phyloP scores from a whole-genome alignment of 2,329 filamentous ascomycete genomes.

The Penicillium sp. region DNA sequence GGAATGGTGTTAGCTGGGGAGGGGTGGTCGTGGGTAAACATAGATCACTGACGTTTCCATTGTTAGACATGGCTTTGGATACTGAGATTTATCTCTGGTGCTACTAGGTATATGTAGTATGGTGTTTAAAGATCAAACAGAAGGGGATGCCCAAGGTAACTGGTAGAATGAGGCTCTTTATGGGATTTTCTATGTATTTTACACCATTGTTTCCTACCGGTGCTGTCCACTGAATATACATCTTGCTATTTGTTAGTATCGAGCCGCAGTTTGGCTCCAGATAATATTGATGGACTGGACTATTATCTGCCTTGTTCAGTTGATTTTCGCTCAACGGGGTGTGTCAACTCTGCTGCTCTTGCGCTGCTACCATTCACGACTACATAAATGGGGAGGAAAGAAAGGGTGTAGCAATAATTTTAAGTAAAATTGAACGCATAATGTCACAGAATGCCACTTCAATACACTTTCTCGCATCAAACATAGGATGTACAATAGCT shows the following conservation, averaged over 20 bases:
- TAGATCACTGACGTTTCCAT: not conserved
- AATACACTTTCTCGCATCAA: no score
- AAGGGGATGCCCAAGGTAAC: not conserved
- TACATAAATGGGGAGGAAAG: no score
- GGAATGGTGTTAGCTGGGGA: not conserved
- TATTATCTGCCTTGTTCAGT: no score
- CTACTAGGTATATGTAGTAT: not conserved
- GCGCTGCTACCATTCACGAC: no score
- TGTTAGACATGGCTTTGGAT: not conserved
- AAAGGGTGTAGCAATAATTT: no score
- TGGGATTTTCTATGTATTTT: no score
- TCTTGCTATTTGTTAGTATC: not conserved
- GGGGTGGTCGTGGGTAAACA: not conserved
- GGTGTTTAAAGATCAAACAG: not conserved
- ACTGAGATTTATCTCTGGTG: not conserved
- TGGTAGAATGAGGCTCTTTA: not conserved
- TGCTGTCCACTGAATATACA: not conserved
- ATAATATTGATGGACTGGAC: no score
- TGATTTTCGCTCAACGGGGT: no score
- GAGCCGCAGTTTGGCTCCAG: not conserved
- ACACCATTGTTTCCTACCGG: not conserved
- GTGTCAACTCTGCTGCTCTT: no score
- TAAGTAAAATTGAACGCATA: no score
- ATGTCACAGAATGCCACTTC: no score
- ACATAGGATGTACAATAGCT: no score